Conservation (phyloP, 2,329 filamentous ascomycete genomes). For the Ceratocystis eucalypticola region DNA sequence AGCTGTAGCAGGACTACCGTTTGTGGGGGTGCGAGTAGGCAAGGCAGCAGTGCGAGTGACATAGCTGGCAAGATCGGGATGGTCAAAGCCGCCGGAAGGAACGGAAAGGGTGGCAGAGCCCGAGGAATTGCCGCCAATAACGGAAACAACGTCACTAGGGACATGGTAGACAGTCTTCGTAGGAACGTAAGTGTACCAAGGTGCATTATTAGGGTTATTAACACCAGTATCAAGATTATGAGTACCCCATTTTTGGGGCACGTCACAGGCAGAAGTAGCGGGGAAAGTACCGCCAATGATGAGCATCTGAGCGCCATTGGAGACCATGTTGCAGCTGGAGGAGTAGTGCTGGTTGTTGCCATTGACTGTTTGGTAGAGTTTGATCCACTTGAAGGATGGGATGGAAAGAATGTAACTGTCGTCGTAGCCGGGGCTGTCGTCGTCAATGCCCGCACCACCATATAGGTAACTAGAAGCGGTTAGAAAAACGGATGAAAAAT, state of each 20-base stretch:
- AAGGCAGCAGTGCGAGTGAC: slow-evolving; percentile 38
- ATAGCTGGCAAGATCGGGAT: slow-evolving; percentile 38
- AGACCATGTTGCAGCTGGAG: slow-evolving; percentile 43
- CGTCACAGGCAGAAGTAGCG: slow-evolving; percentile 36
- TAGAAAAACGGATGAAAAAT: neutral
- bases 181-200: slow-evolving; percentile 40
- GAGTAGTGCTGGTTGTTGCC: slow-evolving; percentile 35
- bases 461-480: slow-evolving; percentile 40
- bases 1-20: slow-evolving; percentile 25
- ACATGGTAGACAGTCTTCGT: slow-evolving; percentile 41
- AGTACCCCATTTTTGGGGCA: slow-evolving; percentile 38
- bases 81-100: slow-evolving; percentile 37
- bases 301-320: slow-evolving; percentile 44
- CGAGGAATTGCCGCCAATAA: slow-evolving; percentile 36
- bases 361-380: slow-evolving; percentile 35
- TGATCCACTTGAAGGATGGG: slow-evolving; percentile 51
- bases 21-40: slow-evolving; percentile 37
- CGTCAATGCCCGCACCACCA: slow-evolving; percentile 39
- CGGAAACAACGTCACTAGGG: slow-evolving; percentile 36
- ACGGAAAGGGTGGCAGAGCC: slow-evolving; percentile 41
- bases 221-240: slow-evolving; percentile 43
- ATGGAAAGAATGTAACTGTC: slow-evolving; percentile 50
- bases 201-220: slow-evolving; percentile 32
- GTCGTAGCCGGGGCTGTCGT: slow-evolving; percentile 38
- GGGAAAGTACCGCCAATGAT: slow-evolving; percentile 49